phyloP scores from a whole-genome alignment of 1,284 basidiomycete genomes.

The Cystobasidium sp. region DNA sequence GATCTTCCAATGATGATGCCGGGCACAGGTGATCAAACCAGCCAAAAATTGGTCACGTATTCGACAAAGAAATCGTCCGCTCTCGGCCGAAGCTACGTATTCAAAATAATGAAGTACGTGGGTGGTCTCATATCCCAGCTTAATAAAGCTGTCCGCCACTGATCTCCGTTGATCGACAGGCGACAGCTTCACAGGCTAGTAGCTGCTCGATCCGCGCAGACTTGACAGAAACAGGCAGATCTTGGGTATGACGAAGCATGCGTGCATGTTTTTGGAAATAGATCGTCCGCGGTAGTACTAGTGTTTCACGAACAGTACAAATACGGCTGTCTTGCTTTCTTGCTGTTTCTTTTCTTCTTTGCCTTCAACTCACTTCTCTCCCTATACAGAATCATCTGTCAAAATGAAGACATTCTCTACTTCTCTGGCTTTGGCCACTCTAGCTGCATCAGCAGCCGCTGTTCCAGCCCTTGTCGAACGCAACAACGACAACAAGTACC shows the following conservation, averaged over 20 bases:
- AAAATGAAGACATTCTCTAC: slow-evolving; percentile 19
- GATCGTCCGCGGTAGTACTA: background rate
- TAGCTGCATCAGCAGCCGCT: slow-evolving; percentile 7
- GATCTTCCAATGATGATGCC: too few species aligned
- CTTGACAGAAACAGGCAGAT: background rate
- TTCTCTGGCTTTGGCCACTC: background rate
- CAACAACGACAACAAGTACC: slow-evolving; percentile 19
- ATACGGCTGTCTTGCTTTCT: too few species aligned
- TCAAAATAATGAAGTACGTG: too few species aligned
- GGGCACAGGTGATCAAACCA: too few species aligned
- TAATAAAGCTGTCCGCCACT: too few species aligned
- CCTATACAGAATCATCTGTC: background rate
- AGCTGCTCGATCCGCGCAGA: slow-evolving; percentile 12
- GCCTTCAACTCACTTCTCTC: slow-evolving; percentile 1
- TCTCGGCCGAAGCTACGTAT: too few species aligned
- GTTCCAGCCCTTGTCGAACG: slow-evolving; percentile 22
- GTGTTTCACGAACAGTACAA: too few species aligned
- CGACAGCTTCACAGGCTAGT: background rate
- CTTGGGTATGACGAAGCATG: background rate
- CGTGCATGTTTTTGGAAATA: background rate
- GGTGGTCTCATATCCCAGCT: too few species aligned
- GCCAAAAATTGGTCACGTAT: too few species aligned
- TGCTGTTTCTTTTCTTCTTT: too few species aligned
- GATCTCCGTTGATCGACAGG: too few species aligned
- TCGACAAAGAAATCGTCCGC: too few species aligned